Evolutionary conservation across 768 basidiomycete species (phyloP).

Genomic region (Leucocoprinus leucothites): DNA sequence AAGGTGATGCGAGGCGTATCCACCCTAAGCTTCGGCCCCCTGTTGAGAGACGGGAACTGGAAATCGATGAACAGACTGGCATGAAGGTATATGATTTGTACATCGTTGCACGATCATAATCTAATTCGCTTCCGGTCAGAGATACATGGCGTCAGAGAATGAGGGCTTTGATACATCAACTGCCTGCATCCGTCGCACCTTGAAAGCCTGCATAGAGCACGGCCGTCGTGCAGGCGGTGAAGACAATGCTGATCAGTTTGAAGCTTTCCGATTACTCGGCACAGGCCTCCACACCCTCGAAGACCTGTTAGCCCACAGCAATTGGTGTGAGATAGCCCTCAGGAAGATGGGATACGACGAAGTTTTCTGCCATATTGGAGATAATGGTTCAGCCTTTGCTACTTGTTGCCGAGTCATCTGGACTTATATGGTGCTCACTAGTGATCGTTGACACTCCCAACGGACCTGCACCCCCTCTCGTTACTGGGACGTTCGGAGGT

Average conservation of each 20-base stretch:
- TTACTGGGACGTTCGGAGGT: constrained; percentile 69
- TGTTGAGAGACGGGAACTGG: constrained; percentile 66
- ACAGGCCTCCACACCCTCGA: constrained; percentile 68
- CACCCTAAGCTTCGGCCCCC: constrained; percentile 75
- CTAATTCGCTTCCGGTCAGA: constrained; percentile 34
- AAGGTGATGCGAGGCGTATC: constrained; percentile 67
- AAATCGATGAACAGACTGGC: constrained; percentile 72
- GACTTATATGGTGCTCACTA: constrained; percentile 7
- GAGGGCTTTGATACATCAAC: constrained; percentile 75
- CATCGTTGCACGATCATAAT: neutral
- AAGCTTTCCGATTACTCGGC: constrained; percentile 71
- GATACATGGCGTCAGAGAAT: constrained; percentile 73
- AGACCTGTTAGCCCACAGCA: constrained; percentile 74
- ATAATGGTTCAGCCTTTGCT: constrained; percentile 36
- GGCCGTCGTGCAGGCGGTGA: constrained; percentile 57
- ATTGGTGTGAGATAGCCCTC: constrained; percentile 77
- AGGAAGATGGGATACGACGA: constrained; percentile 65
- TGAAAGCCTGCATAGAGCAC: constrained; percentile 62
- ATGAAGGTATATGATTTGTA: constrained; percentile 58
- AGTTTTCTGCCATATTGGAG: constrained; percentile 81
- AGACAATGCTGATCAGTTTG: constrained; percentile 55
- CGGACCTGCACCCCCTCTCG: constrained; percentile 56
- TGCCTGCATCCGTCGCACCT: constrained; percentile 58
- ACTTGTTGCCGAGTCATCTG: neutral
- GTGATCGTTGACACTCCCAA: constrained; percentile 50